Evolutionary conservation across 306 rosid genomes (phyloP).

Genomic region (Cercis canadensis): DNA sequence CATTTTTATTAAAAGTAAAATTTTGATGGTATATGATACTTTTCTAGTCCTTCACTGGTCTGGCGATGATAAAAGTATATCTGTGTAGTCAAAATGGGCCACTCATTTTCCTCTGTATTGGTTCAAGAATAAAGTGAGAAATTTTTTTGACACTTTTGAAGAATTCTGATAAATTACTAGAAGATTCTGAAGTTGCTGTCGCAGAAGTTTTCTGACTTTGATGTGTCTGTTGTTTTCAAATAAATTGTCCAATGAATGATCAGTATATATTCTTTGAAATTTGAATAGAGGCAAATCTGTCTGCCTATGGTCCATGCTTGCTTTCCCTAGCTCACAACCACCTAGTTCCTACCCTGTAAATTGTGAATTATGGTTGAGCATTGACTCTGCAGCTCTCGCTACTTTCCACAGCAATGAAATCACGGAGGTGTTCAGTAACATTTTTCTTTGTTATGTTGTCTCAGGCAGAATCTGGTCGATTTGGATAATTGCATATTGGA

Average conservation of each 20-base stretch:
- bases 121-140: too few species aligned
- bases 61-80: neutral
- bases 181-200: neutral
- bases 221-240: neutral
- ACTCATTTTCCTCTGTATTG: neutral
- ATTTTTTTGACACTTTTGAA: neutral
- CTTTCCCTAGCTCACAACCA: too few species aligned
- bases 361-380: neutral
- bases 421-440: neutral
- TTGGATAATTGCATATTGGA: conserved; percentile 8
- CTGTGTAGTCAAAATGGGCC: neutral
- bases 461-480: conserved; percentile 2
- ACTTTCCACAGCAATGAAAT: neutral
- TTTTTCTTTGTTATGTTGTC: neutral
- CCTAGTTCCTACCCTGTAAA: neutral
- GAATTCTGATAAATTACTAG: neutral
- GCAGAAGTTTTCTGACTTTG: neutral
- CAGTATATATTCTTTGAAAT: neutral
- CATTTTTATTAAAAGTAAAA: neutral
- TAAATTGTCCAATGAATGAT: neutral
- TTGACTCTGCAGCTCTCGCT: neutral
- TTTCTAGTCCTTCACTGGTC: neutral
- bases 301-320: too few species aligned
- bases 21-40: neutral
- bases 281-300: neutral